Evolutionary conservation across 2,329 filamentous ascomycete species (phyloP), one percentile per base, ranked within the genome.

Genomic region (Ophiosphaerella narmari): DNA sequence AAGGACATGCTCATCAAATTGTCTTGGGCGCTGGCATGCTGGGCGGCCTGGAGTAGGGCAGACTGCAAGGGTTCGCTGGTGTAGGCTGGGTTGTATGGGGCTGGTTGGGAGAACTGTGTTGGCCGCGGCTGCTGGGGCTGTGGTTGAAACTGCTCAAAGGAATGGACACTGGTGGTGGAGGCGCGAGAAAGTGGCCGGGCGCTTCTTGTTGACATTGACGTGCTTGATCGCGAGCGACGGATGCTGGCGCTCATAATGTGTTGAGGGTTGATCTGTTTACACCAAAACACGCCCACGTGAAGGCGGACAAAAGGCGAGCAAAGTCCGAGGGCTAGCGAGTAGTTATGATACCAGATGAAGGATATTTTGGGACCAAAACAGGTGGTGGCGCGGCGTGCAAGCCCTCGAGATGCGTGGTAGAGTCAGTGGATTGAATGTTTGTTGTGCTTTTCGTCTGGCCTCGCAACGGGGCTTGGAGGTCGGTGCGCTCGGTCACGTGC

Each of bases 81-180:
- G 52, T 68, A 71, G 7, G 59, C 52, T 34, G 64, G 46, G 46
- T 61, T 63, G 54, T 66, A 69, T 41, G 67, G 63, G 44, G 63
- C 58, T 46, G 62, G 60, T 43, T 55, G 60, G 37, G 59, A 39
- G 42, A 54, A 60, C 16, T 53, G 59, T 26, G 39, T 18, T 9
- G 47, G 46, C 7, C 54, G 54, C 32, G 59, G 48, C 43, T 59
- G 64, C 38, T 62, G 59, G 9, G 46, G 53, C 16, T 59, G 58
- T 33, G 53, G 55, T 36, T 57, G 62, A 57, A 68, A 70, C 46
- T 72, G 65, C 40, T 70, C 67, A 52, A 71, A 72, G 13, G 70
- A 74, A 39, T 78, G 75, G 34, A 77, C 59, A 58, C 77, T 79
- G n/a, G 77, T 75, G 14, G 77, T 79, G 12, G 78, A 80, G 36